Base-by-base conservation (phyloP, 805 yeast genomes). In the Wickerhamiella sergipiensis region DNA sequence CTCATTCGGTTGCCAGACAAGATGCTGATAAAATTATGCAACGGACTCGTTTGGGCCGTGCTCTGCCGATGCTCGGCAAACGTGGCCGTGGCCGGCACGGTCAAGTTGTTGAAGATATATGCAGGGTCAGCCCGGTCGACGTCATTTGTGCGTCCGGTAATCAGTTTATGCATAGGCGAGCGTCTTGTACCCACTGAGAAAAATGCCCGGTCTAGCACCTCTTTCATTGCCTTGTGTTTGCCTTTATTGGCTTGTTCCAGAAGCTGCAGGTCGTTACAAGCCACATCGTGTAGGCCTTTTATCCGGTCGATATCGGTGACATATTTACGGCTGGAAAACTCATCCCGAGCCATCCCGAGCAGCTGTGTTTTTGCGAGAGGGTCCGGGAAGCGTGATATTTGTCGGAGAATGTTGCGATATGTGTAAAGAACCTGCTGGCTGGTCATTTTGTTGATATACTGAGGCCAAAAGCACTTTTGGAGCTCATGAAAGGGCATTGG, bases 271-370 rank as follows among this genome's bases (percentile, higher is more conserved):
- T 55, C 55, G 2, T 42, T 48, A 24, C 26, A 21, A 1, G 59
- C 63, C 4, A 33, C 36, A 12, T 45, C 23, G 2, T 51, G 26
- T 33, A 61, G 53, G 2, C 55, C 57, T 17, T 43, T 17, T 6
- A 61, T 45, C 21, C 50, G 47, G 3, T 13, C 9, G 9, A 42
- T 39, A 33, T 52, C 50, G n/a, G 56, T 52, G 31, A 55, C 57
- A 47, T 56, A 60, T 43, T 52, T 58, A 50, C 43, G 52, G 3
- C 57, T 52, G 7, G 50, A 45, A 47, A 60, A 59, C 24, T 40
- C 33, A 21, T 50, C 46, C 15, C 24, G 15, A 18, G 51, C 45
- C 19, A 7, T 2, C 36, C 17, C 3, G 24, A 6, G 47, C 2
- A 49, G 24, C 29, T 18, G 44, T n/a, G 15, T n/a, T 21, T 31